These are phyloP conservation scores for Caloboletus firmus DNA, from an alignment of 1,284 basidiomycete species.

Conservation along the genomic window DNA sequence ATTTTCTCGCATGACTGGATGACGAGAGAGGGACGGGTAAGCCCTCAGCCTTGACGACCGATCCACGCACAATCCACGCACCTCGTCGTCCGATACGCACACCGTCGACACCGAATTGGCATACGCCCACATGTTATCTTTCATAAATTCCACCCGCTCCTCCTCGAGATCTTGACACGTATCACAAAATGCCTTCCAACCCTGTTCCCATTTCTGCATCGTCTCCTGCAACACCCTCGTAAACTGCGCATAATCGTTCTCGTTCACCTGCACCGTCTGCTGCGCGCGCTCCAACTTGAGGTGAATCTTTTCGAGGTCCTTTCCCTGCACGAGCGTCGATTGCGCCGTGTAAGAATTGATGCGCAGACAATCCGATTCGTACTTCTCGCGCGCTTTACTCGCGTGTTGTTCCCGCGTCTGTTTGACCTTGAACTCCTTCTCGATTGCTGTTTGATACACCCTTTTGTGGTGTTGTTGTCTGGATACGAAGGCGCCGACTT, in stretches of 20 bases:
- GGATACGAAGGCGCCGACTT: constrained; percentile 60
- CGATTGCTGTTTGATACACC: constrained; percentile 69
- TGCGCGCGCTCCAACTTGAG: constrained; percentile 87
- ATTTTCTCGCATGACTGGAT: constrained; percentile 85
- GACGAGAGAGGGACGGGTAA: not conserved
- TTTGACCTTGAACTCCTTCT: constrained; percentile 87
- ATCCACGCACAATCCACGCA: constrained; percentile 40
- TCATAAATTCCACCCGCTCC: constrained; percentile 89
- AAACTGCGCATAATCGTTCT: constrained; percentile 90
- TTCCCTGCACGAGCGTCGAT: constrained; percentile 89
- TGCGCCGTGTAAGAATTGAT: constrained; percentile 98
- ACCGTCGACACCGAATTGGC: constrained; percentile 95
- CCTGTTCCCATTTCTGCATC: constrained; percentile 84
- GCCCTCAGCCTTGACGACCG: not conserved
- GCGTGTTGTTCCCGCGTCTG: constrained; percentile 83
- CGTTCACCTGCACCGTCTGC: constrained; percentile 86
- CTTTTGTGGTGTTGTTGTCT: constrained; percentile 79
- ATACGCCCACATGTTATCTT: constrained; percentile 94
- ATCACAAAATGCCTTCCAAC: constrained; percentile 95
- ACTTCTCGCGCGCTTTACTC: constrained; percentile 88
- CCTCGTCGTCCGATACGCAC: constrained; percentile 96
- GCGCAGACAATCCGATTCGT: constrained; percentile 90
- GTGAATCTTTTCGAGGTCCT: constrained; percentile 89
- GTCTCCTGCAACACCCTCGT: constrained; percentile 82
- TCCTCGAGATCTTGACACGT: constrained; percentile 96